These are phyloP conservation scores for Davidsoniella eucalypti DNA, from an alignment of 2,329 filamentous ascomycete species.

Conservation along the genomic window DNA sequence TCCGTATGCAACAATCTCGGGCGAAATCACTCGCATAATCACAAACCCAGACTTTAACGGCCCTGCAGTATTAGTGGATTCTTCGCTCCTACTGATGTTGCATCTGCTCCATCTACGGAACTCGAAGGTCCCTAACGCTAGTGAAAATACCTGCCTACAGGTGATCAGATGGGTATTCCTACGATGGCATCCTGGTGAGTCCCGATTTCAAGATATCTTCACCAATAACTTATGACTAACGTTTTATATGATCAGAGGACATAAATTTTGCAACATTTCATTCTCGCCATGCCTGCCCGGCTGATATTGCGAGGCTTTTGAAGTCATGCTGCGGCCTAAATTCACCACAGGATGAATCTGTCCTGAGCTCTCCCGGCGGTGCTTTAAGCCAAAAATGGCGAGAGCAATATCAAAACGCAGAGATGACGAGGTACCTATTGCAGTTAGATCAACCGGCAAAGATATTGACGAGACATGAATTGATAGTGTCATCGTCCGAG, in stretches of 20 bases:
- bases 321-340: slow-evolving; percentile 46
- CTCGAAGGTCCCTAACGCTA: slow-evolving; percentile 50
- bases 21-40: slow-evolving; percentile 56
- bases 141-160: slow-evolving; percentile 49
- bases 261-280: slow-evolving; percentile 47
- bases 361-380: slow-evolving; percentile 28
- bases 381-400: slow-evolving; percentile 32
- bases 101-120: slow-evolving; percentile 50
- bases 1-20: slow-evolving; percentile 46
- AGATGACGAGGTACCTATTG: slow-evolving; percentile 37
- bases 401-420: slow-evolving; percentile 25
- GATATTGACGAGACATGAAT: slow-evolving; percentile 7
- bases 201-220: not conserved
- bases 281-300: slow-evolving; percentile 44
- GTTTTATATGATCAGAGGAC: slow-evolving; percentile 34
- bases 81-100: slow-evolving; percentile 57
- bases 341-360: slow-evolving; percentile 18
- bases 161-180: slow-evolving; percentile 68
- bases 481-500: not conserved
- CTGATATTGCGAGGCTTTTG: slow-evolving; percentile 53
- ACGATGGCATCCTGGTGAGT: slow-evolving; percentile 66
- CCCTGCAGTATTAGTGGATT: slow-evolving; percentile 62
- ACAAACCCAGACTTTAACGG: slow-evolving; percentile 67
- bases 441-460: slow-evolving; percentile 26
- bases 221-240: slow-evolving; percentile 4